These are phyloP conservation scores for Persicaria maculosa DNA, from an alignment of 148 eudicot genomes.

Conservation along the genomic window DNA sequence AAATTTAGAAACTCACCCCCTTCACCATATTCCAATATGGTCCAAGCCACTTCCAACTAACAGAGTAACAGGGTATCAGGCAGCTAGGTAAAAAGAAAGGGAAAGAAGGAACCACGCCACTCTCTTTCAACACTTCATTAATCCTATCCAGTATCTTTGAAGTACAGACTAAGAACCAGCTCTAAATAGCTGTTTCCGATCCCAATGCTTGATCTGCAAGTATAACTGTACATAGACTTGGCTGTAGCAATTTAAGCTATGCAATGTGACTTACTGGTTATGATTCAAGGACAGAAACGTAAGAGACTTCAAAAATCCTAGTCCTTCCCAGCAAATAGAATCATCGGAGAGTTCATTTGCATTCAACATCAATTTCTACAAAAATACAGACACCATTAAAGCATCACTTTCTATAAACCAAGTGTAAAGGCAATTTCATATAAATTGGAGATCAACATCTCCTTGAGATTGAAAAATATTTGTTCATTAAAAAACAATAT, in stretches of 20 bases:
- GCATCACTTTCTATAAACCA: slow-evolving; percentile 1
- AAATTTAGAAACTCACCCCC: background rate
- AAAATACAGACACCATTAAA: slow-evolving; percentile 17
- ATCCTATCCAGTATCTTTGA: background rate
- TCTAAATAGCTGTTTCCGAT: background rate
- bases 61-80: background rate
- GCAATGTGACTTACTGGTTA: slow-evolving; percentile 49
- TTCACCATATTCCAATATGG: background rate
- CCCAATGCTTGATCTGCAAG: background rate
- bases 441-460: background rate
- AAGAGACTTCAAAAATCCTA: slow-evolving; percentile 48
- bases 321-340: slow-evolving; percentile 68
- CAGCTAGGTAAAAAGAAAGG: background rate
- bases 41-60: background rate
- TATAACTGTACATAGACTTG: background rate
- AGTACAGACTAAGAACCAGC: background rate
- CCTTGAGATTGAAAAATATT: background rate
- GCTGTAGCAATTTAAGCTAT: background rate
- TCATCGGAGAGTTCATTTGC: slow-evolving; percentile 48
- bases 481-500: background rate
- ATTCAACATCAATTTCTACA: slow-evolving; percentile 70
- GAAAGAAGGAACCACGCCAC: background rate
- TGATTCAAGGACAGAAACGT: slow-evolving; percentile 55
- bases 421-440: background rate
- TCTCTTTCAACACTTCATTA: background rate